Evolutionary conservation across 2,329 filamentous ascomycete genomes (phyloP).

Genomic region (Pseudogymnoascus sp.): DNA sequence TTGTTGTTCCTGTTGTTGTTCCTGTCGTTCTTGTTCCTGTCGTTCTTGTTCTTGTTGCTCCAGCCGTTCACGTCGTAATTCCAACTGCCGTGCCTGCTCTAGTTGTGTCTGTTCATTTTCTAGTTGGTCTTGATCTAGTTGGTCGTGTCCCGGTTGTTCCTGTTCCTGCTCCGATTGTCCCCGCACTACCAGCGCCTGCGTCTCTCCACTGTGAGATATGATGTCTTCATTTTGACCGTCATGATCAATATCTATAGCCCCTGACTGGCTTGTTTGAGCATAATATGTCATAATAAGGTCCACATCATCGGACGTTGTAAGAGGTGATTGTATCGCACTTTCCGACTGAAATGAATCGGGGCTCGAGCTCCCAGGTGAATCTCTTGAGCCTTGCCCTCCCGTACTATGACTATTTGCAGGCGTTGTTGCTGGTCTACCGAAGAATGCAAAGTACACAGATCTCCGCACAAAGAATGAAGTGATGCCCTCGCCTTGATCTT

Average conservation of each 20-base stretch:
- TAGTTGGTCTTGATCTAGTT: no score
- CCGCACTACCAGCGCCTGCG: neutral
- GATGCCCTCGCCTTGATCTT: no score
- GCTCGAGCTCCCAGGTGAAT: neutral
- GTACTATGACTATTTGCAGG: neutral
- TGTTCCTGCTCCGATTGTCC: neutral
- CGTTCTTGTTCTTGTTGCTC: neutral
- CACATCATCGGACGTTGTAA: neutral
- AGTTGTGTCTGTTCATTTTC: neutral
- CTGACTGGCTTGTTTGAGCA: neutral
- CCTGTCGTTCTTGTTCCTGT: neutral
- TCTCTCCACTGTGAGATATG: neutral
- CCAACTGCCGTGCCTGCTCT: neutral
- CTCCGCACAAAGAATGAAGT: no score
- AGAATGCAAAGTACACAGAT: constrained; percentile 25
- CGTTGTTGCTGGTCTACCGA: constrained; percentile 16
- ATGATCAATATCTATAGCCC: neutral
- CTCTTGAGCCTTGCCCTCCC: neutral
- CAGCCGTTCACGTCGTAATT: neutral
- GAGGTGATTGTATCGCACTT: neutral
- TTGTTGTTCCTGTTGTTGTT: neutral
- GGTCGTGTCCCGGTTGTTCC: neutral
- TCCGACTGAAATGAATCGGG: neutral
- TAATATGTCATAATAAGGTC: neutral
- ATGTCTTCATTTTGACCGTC: neutral